These are phyloP conservation scores for Acacia crassicarpa DNA, from an alignment of 306 rosid species.

Conservation along the genomic window DNA sequence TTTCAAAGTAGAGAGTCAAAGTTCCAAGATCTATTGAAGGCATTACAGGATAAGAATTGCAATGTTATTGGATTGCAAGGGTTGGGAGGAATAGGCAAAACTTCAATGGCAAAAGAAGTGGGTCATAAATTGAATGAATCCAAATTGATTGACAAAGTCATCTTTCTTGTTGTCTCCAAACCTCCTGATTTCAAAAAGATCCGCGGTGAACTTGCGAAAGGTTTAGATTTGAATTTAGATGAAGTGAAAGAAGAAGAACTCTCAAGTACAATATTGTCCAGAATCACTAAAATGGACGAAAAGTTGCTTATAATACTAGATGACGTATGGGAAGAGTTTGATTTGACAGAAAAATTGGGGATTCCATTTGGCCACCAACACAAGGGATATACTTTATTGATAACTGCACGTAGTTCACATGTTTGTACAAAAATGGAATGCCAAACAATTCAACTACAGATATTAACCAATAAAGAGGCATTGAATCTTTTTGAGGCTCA, in stretches of 20 bases:
- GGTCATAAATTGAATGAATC: background rate
- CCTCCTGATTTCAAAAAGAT: background rate
- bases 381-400: background rate
- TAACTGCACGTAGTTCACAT: background rate
- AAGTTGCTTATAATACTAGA: constrained; percentile 26
- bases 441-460: background rate
- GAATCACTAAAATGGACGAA: background rate
- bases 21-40: background rate
- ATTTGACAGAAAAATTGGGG: constrained; percentile 12
- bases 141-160: constrained; percentile 11
- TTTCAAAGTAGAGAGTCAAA: background rate
- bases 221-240: accelerated
- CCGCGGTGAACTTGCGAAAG: constrained; percentile 17
- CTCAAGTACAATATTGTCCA: background rate
- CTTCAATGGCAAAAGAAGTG: background rate
- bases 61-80: background rate
- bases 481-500: constrained; percentile 4
- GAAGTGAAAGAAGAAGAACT: background rate
- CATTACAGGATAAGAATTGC: background rate
- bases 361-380: background rate
- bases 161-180: background rate
- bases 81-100: background rate
- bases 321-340: constrained; percentile 24
- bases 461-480: background rate
- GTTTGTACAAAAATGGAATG: constrained; percentile 13